Conservation (phyloP, 1,139 yeast genomes). For the Nadsonia commutata region DNA sequence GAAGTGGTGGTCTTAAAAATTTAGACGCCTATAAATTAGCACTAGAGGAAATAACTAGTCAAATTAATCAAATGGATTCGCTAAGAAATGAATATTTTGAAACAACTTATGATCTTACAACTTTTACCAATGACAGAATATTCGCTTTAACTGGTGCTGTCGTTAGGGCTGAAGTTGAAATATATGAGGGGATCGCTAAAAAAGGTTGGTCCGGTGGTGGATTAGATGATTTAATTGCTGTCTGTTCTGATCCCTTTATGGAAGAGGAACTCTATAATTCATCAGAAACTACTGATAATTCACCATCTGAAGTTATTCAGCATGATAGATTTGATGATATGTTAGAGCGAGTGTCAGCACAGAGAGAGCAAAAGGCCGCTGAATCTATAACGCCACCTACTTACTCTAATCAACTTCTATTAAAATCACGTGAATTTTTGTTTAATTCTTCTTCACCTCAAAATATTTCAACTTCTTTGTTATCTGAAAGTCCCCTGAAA, state of each 20-base stretch:
- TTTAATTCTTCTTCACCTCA: background rate
- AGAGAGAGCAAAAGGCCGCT: background rate
- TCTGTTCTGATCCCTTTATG: conserved; percentile 30
- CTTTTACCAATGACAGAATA: conserved; percentile 40
- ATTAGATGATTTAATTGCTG: conserved; percentile 42
- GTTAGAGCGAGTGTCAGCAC: background rate
- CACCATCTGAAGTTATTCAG: background rate
- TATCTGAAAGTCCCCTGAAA: background rate
- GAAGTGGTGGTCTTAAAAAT: conserved; percentile 31
- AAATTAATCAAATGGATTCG: conserved; percentile 64
- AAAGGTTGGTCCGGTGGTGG: conserved; percentile 88
- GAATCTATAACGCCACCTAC: background rate
- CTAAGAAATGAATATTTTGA: conserved; percentile 62
- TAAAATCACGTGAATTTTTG: background rate
- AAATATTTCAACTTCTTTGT: background rate
- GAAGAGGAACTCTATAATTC: conserved; percentile 10
- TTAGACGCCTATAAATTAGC: conserved; percentile 50
- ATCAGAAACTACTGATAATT: background rate
- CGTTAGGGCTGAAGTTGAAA: conserved; percentile 66
- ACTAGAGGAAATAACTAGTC: conserved; percentile 49
- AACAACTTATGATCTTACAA: conserved; percentile 43
- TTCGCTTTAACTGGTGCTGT: conserved; percentile 46
- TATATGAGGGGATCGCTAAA: conserved; percentile 65
- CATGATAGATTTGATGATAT: background rate
- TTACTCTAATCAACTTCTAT: background rate